Conservation (phyloP, 2,329 filamentous ascomycete species). For the Aspergillus bombycis region DNA sequence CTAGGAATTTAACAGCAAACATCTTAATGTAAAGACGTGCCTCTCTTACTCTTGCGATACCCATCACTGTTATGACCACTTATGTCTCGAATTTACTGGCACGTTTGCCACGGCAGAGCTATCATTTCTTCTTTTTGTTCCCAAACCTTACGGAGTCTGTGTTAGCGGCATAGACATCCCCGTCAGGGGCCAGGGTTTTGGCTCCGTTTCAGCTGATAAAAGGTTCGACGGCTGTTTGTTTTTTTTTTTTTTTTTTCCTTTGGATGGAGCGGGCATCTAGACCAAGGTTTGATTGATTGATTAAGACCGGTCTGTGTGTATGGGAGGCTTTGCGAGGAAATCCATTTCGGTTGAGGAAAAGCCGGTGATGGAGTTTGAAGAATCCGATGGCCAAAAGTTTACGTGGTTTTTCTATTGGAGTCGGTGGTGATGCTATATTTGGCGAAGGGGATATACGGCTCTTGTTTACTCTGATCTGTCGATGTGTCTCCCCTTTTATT, state of each 20-base stretch:
- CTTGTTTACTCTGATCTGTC: not conserved
- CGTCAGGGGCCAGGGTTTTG: not conserved
- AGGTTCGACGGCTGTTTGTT: not conserved
- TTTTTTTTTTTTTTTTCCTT: not conserved
- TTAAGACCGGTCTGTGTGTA: not conserved
- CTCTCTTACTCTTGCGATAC: slow-evolving; percentile 1
- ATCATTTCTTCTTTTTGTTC: not conserved
- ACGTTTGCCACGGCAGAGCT: slow-evolving; percentile 1
- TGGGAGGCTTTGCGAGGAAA: not conserved
- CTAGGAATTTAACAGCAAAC: slow-evolving; percentile 19
- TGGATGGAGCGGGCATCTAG: not conserved
- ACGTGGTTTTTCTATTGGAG: slow-evolving; percentile 1
- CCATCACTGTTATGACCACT: slow-evolving; percentile 3
- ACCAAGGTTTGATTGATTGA: not conserved
- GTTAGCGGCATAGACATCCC: slow-evolving; percentile 7
- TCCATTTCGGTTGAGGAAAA: not conserved
- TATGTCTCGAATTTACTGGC: slow-evolving; percentile 1
- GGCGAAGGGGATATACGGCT: not conserved
- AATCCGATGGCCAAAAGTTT: slow-evolving; percentile 2
- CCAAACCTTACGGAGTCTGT: slow-evolving; percentile 1
- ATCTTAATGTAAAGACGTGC: slow-evolving; percentile 1
- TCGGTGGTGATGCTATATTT: slow-evolving; percentile 3
- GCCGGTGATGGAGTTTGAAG: not conserved
- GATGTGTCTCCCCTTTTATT: not conserved
- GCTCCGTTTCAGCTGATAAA: not conserved